Percentiles rank a stretch among this genome's conserved stretches.
Evolutionary conservation across 2,329 filamentous ascomycete species (phyloP).

Genomic region (Allantophomopsis lycopodina): DNA sequence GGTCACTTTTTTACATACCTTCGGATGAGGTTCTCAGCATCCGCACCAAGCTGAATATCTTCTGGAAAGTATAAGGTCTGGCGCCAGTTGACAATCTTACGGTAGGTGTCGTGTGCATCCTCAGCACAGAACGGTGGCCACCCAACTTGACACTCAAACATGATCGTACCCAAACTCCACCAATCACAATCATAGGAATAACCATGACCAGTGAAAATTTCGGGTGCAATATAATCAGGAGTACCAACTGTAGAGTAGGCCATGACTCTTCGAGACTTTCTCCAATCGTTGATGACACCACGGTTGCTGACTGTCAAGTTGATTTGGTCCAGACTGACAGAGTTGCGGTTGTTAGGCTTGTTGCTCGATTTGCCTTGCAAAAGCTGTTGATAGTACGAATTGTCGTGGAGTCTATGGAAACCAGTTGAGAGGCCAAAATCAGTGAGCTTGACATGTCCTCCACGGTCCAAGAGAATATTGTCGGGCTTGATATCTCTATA

Average conservation of each 20-base stretch:
- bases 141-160: slow-evolving; percentile 97
- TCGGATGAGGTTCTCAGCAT: slow-evolving; percentile 86
- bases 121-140: slow-evolving; percentile 99
- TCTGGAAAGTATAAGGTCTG: slow-evolving; percentile 94
- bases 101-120: slow-evolving; percentile 93
- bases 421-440: slow-evolving; percentile 97
- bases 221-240: slow-evolving; percentile 95
- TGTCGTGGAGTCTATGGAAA: slow-evolving; percentile 95
- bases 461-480: slow-evolving; percentile 90
- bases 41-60: slow-evolving; percentile 75
- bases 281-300: slow-evolving; percentile 96
- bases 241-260: slow-evolving; percentile 98
- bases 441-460: slow-evolving; percentile 94
- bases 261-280: slow-evolving; percentile 87
- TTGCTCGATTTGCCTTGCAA: slow-evolving; percentile 63
- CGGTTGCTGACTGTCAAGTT: slow-evolving; percentile 97
- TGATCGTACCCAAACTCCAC: slow-evolving; percentile 98
- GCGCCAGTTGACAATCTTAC: slow-evolving; percentile 98
- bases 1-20: slow-evolving; percentile 40
- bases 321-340: slow-evolving; percentile 93
- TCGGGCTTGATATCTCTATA: slow-evolving; percentile 94
- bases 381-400: slow-evolving; percentile 95
- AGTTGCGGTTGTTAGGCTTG: slow-evolving; percentile 71
- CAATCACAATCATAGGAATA: slow-evolving; percentile 97
- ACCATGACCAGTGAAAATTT: slow-evolving; percentile 93